Percentiles rank a stretch among this genome's conserved stretches.
These are phyloP conservation scores for Leccinellum luteum DNA, from an alignment of 768 basidiomycete genomes.

Conservation along the genomic window DNA sequence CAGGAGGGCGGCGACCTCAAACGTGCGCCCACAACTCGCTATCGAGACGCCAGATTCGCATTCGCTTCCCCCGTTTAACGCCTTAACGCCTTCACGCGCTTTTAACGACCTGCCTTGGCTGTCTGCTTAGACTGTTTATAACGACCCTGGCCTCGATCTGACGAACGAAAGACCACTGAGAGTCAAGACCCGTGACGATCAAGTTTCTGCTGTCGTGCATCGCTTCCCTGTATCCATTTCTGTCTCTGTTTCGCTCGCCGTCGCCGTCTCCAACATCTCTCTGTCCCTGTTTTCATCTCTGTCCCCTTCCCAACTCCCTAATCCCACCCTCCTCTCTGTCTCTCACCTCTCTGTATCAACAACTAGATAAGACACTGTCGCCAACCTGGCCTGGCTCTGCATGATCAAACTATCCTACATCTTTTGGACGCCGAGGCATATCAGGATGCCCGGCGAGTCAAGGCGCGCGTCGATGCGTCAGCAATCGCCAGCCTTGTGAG, in stretches of 20 bases:
- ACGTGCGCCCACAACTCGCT: background rate
- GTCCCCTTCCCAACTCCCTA: background rate
- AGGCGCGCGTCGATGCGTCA: slow-evolving; percentile 21
- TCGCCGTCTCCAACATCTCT: background rate
- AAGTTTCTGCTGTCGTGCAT: background rate
- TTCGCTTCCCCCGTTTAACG: background rate
- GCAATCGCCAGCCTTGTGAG: slow-evolving; percentile 27
- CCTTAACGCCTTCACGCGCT: background rate
- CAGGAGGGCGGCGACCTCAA: background rate
- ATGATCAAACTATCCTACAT: slow-evolving; percentile 51
- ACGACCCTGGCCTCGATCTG: background rate
- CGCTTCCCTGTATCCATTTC: background rate
- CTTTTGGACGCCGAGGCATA: slow-evolving; percentile 49
- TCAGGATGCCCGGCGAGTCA: slow-evolving; percentile 48
- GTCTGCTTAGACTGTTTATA: background rate
- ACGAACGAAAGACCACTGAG: background rate
- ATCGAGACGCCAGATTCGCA: background rate
- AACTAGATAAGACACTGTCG: background rate
- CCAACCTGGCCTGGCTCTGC: background rate
- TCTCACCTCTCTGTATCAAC: background rate
- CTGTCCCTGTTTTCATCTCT: too few relatives aligned
- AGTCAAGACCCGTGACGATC: background rate
- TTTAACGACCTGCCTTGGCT: background rate
- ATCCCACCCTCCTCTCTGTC: too few relatives aligned
- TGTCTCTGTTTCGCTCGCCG: background rate